Conservation (phyloP, 305 asterid species). For the Solanum chacoense region DNA sequence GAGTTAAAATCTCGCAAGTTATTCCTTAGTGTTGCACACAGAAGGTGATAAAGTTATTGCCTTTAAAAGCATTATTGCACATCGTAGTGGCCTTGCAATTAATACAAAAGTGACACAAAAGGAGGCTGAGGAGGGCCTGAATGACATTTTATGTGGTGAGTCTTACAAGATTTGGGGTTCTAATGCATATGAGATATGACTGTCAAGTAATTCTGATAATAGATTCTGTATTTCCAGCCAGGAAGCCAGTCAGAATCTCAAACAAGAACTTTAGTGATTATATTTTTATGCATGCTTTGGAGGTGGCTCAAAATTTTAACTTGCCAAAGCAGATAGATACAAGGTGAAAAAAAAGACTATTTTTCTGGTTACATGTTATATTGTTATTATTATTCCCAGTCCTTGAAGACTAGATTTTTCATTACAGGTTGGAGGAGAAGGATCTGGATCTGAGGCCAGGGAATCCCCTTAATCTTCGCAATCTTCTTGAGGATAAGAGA, state of each 20-base stretch:
- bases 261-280: slow-evolving; percentile 61
- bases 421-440: slow-evolving; percentile 62
- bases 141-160: slow-evolving; percentile 45
- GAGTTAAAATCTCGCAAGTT: not conserved
- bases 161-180: not conserved
- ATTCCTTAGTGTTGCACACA: slow-evolving; percentile 55
- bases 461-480: slow-evolving; percentile 52
- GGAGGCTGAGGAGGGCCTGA: slow-evolving; percentile 71
- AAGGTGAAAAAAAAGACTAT: slow-evolving; percentile 32
- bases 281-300: slow-evolving; percentile 58
- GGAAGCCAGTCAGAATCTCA: slow-evolving; percentile 47
- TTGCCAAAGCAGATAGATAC: slow-evolving; percentile 89
- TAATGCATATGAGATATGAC: not conserved
- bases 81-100: slow-evolving; percentile 79
- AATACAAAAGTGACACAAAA: slow-evolving; percentile 38
- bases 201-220: slow-evolving; percentile 11
- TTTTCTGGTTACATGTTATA: not conserved
- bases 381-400: not conserved
- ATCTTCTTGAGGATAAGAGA: slow-evolving; percentile 25
- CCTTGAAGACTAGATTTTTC: not conserved
- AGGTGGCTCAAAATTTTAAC: slow-evolving; percentile 54
- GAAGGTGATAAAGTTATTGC: slow-evolving; percentile 38
- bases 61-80: slow-evolving; percentile 83
- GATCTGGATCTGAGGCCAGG: slow-evolving; percentile 76
- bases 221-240: slow-evolving; percentile 27